Base-by-base conservation (phyloP, 2,329 filamentous ascomycete genomes). In the Bipolaris gigantea region DNA sequence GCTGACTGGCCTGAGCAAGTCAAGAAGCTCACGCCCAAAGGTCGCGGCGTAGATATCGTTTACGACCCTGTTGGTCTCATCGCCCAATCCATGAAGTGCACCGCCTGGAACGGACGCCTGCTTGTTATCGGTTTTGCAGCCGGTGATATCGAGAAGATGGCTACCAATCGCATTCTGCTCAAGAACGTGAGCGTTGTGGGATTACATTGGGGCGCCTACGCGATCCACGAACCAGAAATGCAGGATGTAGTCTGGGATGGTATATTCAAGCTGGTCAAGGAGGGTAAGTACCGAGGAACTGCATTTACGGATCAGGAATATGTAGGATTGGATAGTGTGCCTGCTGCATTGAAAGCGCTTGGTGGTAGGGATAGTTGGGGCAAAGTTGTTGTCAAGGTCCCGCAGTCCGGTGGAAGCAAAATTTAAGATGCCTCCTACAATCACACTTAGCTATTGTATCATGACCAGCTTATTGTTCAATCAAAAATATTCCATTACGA, bases 1-100 rank as follows among this genome's bases (percentile, higher is more conserved):
- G 71, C 80, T 2, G 77, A 80, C 50, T 87, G 84, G 84, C 81
- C 84, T 2, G 80, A 85, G 58, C 74, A 85, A 56, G 91, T 97
- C 43, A 89, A 89, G 78, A 85, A 84, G 63, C 75, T 97, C 54
- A 93, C 89, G 4, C 90, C 89, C 0, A 84, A 85, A 58, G 83
- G 83, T 1, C 78, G 81, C 39, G 86, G 92, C 10, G 92, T 96
- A 16, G 92, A 97, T 75, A 90, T 97, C 47, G 92, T 97, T 19
- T 97, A 91, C 77, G 93, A 97, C 73, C 92, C 93, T 11, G 93
- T 97, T 1, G 93, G 93, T 1, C 78, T 97, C 71, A 90, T 97
- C 45, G 91, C 95, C 62, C 83, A 86, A 70, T 91, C 87, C 63
- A 89, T 92, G 63, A 96, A 96, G 76, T 97, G 93, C 77, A 90